phyloP scores from a whole-genome alignment of 116 monocot genomes.

The Phalaenopsis hybrid region DNA sequence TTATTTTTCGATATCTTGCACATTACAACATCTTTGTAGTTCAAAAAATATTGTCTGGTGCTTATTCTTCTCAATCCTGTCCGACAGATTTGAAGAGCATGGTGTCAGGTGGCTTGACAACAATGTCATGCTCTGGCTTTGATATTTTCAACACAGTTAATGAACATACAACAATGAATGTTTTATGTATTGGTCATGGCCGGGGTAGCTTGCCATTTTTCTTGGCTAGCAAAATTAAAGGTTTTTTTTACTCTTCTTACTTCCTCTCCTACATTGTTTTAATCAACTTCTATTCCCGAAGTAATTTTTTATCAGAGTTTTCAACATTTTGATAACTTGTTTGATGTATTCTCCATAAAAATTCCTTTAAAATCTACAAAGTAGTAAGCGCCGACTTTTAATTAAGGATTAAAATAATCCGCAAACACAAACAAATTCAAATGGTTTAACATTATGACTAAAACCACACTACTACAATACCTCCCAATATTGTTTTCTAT shows the following conservation, averaged over 20 bases:
- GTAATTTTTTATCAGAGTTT: background rate
- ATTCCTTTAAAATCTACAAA: background rate
- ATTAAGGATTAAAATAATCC: no score
- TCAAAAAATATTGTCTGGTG: background rate
- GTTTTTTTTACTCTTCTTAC: conserved; percentile 11
- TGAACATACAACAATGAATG: conserved; percentile 46
- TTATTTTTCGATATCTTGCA: background rate
- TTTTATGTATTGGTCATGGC: conserved; percentile 93
- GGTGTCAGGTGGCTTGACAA: conserved; percentile 70
- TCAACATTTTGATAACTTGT: background rate
- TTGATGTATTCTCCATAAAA: background rate
- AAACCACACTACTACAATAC: background rate
- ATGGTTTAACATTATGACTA: background rate
- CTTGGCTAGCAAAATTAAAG: conserved; percentile 77
- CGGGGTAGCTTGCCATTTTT: conserved; percentile 81
- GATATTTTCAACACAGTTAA: conserved; percentile 51
- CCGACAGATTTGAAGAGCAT: conserved; percentile 82
- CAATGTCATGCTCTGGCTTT: conserved; percentile 55
- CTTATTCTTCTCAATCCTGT: conserved; percentile 11
- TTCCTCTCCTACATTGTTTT: background rate
- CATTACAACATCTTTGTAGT: background rate
- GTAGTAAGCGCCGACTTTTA: no score
- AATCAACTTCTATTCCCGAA: background rate
- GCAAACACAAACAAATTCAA: no score
- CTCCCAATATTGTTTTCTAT: no score